Base-by-base conservation (phyloP, 2,329 filamentous ascomycete species). In the Calonectria pseudoturangicola region DNA sequence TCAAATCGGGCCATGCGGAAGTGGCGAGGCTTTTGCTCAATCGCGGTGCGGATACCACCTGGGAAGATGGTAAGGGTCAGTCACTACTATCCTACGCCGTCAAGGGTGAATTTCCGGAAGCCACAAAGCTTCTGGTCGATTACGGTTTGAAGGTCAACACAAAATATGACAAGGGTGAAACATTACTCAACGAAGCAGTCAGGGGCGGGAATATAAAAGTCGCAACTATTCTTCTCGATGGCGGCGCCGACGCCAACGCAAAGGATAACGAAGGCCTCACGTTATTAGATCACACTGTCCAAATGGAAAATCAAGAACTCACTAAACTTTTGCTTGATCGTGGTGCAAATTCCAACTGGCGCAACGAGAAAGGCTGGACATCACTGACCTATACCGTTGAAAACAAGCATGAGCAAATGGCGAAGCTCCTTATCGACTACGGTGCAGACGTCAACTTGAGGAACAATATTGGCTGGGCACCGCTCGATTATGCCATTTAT, bases 391-490 rank as follows among this genome's bases (percentile, higher is more conserved):
- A 33, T 8, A 25, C 58, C 2, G 39, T 10, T 3, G 13, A 13
- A 2, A 8, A 3, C 2, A 21, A 13, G 3, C 9, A 39, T 4
- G 30, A 21, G 9, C 9, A n/a, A 10, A n/a, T 25, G 4, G 2
- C 21, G 1, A n/a, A 56, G 15, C 16, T 56, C 13, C 30, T 56
- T 16, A 10, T 56, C 15, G 5, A 39, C 2, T n/a, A 25, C 15
- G 54, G 54, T 16, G 54, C 54, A 13, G n/a, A 25, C 13, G 21
- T 39, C n/a, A 21, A 58, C 7, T 21, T 12, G 15, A 25, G 1
- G 2, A 3, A 36, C 4, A 3, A 2, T 1, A n/a, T 1, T 2
- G n/a, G 30, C 2, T 15, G 2, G 33, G 21, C n/a, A 2, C 30
- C 54, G 12, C 21, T 58, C 15, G 12, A 21, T 5, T 27, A 36